Evolutionary conservation across 805 yeast species (phyloP).

Genomic region (Kodamaea sagamina): DNA sequence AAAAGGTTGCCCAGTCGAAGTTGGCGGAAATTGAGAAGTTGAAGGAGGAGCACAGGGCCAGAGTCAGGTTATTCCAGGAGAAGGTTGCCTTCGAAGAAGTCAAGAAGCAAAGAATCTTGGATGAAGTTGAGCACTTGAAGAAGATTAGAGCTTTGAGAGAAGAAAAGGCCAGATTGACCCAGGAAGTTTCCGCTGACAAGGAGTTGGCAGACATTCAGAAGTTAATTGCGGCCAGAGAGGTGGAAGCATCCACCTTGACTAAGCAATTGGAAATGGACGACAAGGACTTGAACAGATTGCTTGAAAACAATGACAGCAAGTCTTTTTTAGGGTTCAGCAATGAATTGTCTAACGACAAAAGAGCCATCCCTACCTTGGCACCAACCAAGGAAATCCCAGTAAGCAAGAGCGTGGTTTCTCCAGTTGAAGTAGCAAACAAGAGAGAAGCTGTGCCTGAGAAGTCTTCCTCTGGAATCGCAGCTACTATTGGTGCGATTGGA

Average conservation of each 20-base stretch:
- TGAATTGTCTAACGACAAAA: conserved; percentile 30
- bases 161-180: conserved; percentile 36
- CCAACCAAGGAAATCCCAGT: conserved; percentile 1
- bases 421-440: conserved; percentile 7
- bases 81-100: conserved; percentile 39
- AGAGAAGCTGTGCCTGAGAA: conserved; percentile 14
- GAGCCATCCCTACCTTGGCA: conserved; percentile 16
- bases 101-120: conserved; percentile 39
- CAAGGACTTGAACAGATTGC: conserved; percentile 22
- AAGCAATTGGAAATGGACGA: conserved; percentile 37
- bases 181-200: conserved; percentile 22
- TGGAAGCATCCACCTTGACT: conserved; percentile 33
- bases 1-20: conserved; percentile 31
- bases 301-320: conserved; percentile 14
- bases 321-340: conserved; percentile 27
- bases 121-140: conserved; percentile 43
- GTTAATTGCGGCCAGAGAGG: conserved; percentile 35
- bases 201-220: conserved; percentile 29
- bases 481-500: conserved; percentile 20
- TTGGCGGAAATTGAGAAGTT: conserved; percentile 36
- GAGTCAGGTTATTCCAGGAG: conserved; percentile 30
- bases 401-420: conserved; percentile 12
- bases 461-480: conserved; percentile 19
- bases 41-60: conserved; percentile 36
- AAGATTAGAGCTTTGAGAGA: conserved; percentile 40